These are phyloP conservation scores for Diplosphaera chodatii DNA, from an alignment of 139 green algal genomes.

Conservation along the genomic window DNA sequence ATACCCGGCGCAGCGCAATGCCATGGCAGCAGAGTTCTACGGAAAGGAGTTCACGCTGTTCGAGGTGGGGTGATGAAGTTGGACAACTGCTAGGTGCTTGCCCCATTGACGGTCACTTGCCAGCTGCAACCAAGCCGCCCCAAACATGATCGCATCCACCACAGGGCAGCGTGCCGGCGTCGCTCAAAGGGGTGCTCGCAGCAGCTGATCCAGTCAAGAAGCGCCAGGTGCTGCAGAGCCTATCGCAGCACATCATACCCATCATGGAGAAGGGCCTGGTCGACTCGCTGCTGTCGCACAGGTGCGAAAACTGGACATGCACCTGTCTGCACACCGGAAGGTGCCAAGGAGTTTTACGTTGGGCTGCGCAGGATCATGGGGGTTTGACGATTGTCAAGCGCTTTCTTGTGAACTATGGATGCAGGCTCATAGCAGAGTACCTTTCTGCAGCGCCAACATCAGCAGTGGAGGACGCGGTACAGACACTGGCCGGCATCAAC, in stretches of 20 bases:
- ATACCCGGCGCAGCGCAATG: constrained; percentile 41
- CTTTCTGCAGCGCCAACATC: constrained; percentile 50
- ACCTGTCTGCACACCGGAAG: no score
- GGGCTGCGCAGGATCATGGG: no score
- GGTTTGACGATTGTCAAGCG: no score
- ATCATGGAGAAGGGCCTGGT: constrained; percentile 88
- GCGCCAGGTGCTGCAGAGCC: constrained; percentile 46
- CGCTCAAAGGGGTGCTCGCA: constrained; percentile 48
- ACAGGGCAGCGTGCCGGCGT: constrained; percentile 25
- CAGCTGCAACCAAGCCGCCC: no score
- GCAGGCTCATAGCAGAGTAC: constrained; percentile 76
- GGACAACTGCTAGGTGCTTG: no score
- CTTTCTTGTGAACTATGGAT: no score
- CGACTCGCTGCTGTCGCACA: constrained; percentile 69
- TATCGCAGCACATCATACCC: constrained; percentile 45
- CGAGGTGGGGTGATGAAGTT: constrained; percentile 10
- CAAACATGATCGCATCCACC: no score
- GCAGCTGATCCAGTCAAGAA: constrained; percentile 35
- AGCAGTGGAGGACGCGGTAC: constrained; percentile 62
- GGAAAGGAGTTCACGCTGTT: constrained; percentile 72
- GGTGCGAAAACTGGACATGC: constrained; percentile 29
- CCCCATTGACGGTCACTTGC: no score
- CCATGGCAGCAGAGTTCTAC: constrained; percentile 74
- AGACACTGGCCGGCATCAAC: constrained; percentile 57
- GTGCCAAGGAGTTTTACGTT: no score